Conservation (phyloP, 176 grass and related monocot genomes). For the Pontederia crassipes region DNA sequence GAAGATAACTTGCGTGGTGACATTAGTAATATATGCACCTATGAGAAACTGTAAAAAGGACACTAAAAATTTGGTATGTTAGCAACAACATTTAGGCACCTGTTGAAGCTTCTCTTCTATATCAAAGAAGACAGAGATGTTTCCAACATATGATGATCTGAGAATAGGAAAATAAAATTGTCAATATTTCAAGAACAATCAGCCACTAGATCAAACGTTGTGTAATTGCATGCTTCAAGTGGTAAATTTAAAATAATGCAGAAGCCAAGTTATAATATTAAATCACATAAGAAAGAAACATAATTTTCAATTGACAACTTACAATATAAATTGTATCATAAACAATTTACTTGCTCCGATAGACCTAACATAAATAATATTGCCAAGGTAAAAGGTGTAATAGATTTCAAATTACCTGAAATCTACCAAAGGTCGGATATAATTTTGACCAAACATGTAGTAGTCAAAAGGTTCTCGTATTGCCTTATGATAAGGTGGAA, state of each 20-base stretch:
- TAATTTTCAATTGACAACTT: too few relatives aligned
- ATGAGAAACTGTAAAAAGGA: too few relatives aligned
- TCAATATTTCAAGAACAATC: slow-evolving; percentile 18
- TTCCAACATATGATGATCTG: slow-evolving; percentile 90
- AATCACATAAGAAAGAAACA: too few relatives aligned
- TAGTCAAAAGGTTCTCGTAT: slow-evolving; percentile 94
- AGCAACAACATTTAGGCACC: slow-evolving; percentile 23
- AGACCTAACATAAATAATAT: not conserved
- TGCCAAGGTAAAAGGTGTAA: not conserved
- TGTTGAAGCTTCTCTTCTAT: slow-evolving; percentile 77
- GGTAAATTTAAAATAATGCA: too few relatives aligned
- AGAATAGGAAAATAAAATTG: slow-evolving; percentile 22
- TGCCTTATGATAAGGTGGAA: slow-evolving; percentile 82
- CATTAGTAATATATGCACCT: too few relatives aligned
- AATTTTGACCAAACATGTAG: slow-evolving; percentile 97
- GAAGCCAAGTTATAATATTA: too few relatives aligned
- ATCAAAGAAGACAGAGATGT: slow-evolving; percentile 61
- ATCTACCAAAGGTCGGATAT: slow-evolving; percentile 69
- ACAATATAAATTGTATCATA: too few relatives aligned
- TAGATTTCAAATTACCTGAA: slow-evolving; percentile 59
- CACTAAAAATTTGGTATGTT: too few relatives aligned
- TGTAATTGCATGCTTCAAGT: too few relatives aligned
- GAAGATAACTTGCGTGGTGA: too few relatives aligned
- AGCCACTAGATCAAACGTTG: not conserved
- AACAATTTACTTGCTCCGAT: not conserved